Percentiles rank a stretch among this genome's conserved stretches.
Conservation (phyloP, 1,284 basidiomycete species). For the Cryptococcus sp. region DNA sequence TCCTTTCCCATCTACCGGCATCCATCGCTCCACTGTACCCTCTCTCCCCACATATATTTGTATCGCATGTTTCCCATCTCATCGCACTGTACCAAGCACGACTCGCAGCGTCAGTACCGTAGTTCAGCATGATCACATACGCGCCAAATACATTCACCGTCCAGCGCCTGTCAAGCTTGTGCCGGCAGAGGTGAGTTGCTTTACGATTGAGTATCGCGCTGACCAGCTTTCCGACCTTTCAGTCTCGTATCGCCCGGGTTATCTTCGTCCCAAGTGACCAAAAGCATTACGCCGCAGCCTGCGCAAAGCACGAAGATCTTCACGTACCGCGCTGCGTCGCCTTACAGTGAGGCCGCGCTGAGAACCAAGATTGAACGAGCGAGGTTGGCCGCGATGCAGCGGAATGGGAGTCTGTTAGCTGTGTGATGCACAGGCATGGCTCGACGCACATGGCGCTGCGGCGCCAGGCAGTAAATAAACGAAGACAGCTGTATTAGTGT, state of each 20-base stretch:
- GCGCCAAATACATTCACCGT: slow-evolving; percentile 19
- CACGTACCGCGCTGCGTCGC: slow-evolving; percentile 1
- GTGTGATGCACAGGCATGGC: slow-evolving; percentile 2
- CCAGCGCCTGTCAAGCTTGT: slow-evolving; percentile 10
- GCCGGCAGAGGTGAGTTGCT: slow-evolving; percentile 18
- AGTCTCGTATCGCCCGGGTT: slow-evolving; percentile 11
- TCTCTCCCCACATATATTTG: too few relatives aligned
- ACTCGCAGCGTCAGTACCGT: too few relatives aligned
- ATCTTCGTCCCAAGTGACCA: slow-evolving; percentile 3
- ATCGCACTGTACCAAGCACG: too few relatives aligned
- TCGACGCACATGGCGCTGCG: neutral
- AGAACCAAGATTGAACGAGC: slow-evolving; percentile 22
- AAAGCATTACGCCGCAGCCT: neutral
- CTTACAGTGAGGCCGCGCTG: slow-evolving; percentile 15
- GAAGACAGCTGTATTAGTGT: neutral
- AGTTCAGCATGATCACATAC: slow-evolving; percentile 19
- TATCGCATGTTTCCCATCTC: too few relatives aligned
- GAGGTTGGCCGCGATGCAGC: slow-evolving; percentile 5
- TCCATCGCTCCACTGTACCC: too few relatives aligned
- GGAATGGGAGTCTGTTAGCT: too few relatives aligned
- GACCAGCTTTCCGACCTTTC: neutral
- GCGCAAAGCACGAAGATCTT: slow-evolving; percentile 1
- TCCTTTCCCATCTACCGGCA: too few relatives aligned
- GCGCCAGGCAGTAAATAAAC: neutral
- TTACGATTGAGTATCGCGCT: neutral